phyloP scores from a whole-genome alignment of 2,329 filamentous ascomycete genomes.

The Thelonectria blattea region DNA sequence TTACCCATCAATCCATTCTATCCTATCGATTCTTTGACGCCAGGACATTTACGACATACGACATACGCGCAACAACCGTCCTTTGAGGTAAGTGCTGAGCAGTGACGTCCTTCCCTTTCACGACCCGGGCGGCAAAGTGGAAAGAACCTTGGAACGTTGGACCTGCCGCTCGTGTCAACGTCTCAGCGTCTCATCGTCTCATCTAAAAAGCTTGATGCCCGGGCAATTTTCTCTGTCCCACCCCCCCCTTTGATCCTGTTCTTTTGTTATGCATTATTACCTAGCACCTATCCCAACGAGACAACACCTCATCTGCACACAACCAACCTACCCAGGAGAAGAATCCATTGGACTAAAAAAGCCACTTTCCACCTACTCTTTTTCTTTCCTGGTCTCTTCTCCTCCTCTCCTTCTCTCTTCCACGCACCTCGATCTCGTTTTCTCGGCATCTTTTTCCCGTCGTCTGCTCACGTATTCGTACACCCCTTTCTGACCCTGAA shows the following conservation, averaged over 20 bases:
- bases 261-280: background rate
- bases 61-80: too few species aligned
- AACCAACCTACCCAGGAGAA: background rate
- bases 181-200: background rate
- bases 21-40: too few species aligned
- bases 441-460: too few species aligned
- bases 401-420: background rate
- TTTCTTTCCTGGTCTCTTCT: background rate
- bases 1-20: too few species aligned
- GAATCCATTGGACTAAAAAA: background rate
- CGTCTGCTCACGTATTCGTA: background rate
- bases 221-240: background rate
- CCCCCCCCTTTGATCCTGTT: background rate
- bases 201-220: background rate
- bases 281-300: too few species aligned
- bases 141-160: background rate
- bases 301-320: background rate
- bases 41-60: too few species aligned
- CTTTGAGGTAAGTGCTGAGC: background rate
- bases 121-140: background rate
- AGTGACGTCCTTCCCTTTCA: background rate
- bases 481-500: background rate
- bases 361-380: background rate
- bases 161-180: too few species aligned
- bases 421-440: background rate